Base-by-base conservation (phyloP, 768 basidiomycete genomes). In the Tubosaeta sp. region DNA sequence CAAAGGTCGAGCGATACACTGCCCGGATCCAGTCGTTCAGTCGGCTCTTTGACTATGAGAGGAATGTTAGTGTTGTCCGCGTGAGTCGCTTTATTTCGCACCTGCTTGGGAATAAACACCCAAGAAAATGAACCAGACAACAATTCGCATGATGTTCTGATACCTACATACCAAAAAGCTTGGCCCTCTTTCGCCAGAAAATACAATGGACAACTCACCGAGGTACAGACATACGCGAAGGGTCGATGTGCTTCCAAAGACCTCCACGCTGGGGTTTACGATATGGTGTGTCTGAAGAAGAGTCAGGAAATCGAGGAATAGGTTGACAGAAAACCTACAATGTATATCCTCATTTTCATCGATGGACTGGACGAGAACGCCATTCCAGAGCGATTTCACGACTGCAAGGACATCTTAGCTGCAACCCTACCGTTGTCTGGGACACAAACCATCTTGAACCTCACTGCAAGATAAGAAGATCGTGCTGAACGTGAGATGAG, bases 391-490 rank as follows among this genome's bases (percentile, higher is more conserved):
- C 0, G 82, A 76, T 59, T 82, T 81, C 37, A 95, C 85, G 12
- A 95, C 93, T 91, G 44, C 12, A 44, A 34, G 16, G 31, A 44
- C 42, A 52, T 41, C 13, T 63, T 17, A 62, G 50, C 34, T 29
- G 48, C 42, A 22, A 33, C 5, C 10, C 46, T 19, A 5, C n/a
- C 46, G 25, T 19, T 22, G n/a, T 48, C 14, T 2, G 11, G 27
- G 6, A 32, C 39, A 60, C 72, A 50, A 51, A 88, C 90, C 84
- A 62, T 87, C 79, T 65, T 95, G 92, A 13, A 90, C 84, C 71
- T 94, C 92, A 44, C 67, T 83, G 0, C 91, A 94, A 10, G 91
- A 91, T 38, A 95, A 68, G 66, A 95, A 94, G 59, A 90, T 88
- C 6, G 83, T 79, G 58, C 90, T 91, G 47, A 6, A 50, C 14